phyloP scores from a whole-genome alignment of 176 grass and related monocot genomes.

The Chloris gayana region DNA sequence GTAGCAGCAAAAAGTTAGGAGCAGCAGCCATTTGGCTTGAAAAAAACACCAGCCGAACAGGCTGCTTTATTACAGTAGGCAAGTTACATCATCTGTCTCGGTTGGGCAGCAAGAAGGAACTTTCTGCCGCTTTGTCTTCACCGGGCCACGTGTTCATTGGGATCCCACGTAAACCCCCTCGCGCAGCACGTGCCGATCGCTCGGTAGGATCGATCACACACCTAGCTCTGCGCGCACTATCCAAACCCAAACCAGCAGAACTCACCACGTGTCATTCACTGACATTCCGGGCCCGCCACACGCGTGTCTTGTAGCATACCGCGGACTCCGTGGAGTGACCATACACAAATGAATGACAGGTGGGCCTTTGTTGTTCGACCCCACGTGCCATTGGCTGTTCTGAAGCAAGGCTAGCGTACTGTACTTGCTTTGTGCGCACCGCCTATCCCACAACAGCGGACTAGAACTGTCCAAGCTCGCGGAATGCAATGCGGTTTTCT shows the following conservation, averaged over 20 bases:
- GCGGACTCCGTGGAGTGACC: fast-evolving
- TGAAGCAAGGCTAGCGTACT: background rate
- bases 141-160: background rate
- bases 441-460: slow-evolving; percentile 6
- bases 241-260: background rate
- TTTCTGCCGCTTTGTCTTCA: background rate
- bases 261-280: background rate
- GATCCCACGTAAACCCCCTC: background rate
- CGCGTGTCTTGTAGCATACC: background rate
- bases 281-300: background rate
- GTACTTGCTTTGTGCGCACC: background rate
- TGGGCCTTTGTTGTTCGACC: fast-evolving
- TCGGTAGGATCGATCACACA: background rate
- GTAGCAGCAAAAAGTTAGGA: too few relatives aligned
- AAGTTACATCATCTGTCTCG: background rate
- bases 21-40: too few relatives aligned
- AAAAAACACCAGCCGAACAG: too few relatives aligned
- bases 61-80: too few relatives aligned
- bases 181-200: slow-evolving; percentile 1
- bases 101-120: background rate
- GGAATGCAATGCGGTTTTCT: slow-evolving; percentile 28
- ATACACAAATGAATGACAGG: fast-evolving
- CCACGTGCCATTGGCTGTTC: background rate
- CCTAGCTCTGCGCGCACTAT: background rate
- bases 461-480: slow-evolving; percentile 28